Evolutionary conservation across 2,329 filamentous ascomycete genomes (phyloP).

Genomic region (Kalmusia sp.): DNA sequence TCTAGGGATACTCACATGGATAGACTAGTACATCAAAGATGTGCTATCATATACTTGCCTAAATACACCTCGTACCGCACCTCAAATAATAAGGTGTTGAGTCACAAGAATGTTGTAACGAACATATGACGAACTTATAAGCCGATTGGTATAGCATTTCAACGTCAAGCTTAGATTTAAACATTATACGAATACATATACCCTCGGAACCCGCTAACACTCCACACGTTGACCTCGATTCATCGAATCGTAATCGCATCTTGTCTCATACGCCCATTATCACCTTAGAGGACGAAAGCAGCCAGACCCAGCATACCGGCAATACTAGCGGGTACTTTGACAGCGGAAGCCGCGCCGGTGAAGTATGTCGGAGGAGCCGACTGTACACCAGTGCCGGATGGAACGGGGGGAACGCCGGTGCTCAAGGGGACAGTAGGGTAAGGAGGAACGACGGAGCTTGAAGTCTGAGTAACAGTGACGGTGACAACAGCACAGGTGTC

Average conservation of each 20-base stretch:
- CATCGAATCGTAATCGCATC: neutral
- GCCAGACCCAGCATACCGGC: constrained; percentile 26
- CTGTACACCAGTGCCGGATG: constrained; percentile 12
- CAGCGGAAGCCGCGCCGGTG: constrained; percentile 25
- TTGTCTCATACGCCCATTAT: neutral
- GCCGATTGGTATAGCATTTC: too few species aligned
- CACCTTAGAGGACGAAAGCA: constrained; percentile 26
- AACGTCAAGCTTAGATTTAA: neutral
- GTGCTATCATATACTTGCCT: too few species aligned
- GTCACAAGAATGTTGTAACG: too few species aligned
- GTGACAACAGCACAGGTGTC: constrained; percentile 17
- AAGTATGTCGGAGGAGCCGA: constrained; percentile 17
- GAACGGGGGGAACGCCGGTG: constrained; percentile 2
- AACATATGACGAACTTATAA: too few species aligned
- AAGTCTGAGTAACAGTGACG: constrained; percentile 13
- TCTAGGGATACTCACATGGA: too few species aligned
- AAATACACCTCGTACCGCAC: too few species aligned
- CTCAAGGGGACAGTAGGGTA: constrained; percentile 15
- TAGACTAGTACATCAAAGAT: too few species aligned
- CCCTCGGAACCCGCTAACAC: neutral
- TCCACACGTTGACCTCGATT: neutral
- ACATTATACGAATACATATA: neutral
- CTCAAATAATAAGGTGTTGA: too few species aligned
- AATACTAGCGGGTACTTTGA: constrained; percentile 21
- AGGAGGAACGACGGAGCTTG: constrained; percentile 14